phyloP scores from a whole-genome alignment of 108 stramenopile species.

The Fistulifera solaris region DNA sequence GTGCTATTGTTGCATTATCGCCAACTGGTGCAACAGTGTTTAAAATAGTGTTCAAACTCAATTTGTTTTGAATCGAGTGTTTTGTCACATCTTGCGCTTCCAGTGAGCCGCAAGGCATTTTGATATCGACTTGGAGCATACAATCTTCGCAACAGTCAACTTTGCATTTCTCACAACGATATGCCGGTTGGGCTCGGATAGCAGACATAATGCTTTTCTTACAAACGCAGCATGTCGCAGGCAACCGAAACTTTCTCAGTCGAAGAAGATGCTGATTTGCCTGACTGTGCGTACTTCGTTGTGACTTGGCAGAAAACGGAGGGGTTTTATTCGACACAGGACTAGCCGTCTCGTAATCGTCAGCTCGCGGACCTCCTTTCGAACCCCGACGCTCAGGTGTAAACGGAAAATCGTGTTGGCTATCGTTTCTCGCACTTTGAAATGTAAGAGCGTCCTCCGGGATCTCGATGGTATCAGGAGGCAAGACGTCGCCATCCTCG shows the following conservation, averaged over 20 bases:
- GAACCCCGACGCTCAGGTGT: not conserved
- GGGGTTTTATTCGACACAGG: constrained; percentile 1
- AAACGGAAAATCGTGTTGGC: not conserved
- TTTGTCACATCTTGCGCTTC: constrained; percentile 35
- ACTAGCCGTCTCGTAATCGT: not conserved
- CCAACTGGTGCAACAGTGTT: constrained; percentile 37
- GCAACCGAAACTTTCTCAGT: constrained; percentile 42
- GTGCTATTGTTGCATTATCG: not conserved
- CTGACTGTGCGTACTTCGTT: constrained; percentile 1
- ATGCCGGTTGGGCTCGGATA: constrained; percentile 15
- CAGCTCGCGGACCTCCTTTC: not conserved
- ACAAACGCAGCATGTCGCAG: constrained; percentile 50
- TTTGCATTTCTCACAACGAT: constrained; percentile 67
- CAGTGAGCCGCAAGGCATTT: constrained; percentile 64
- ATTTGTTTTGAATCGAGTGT: constrained; percentile 44
- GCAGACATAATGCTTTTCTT: constrained; percentile 7
- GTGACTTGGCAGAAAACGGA: constrained; percentile 1
- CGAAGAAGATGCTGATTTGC: constrained; percentile 55
- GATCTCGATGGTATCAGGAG: not conserved
- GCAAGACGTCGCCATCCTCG: not conserved
- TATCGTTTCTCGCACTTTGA: not conserved
- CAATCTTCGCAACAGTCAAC: constrained; percentile 74
- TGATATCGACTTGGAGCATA: constrained; percentile 65
- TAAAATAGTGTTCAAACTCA: constrained; percentile 29
- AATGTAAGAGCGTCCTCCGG: not conserved